These are phyloP conservation scores for Gnomoniopsis smithogilvyi DNA, from an alignment of 2,329 filamentous ascomycete species.

Conservation along the genomic window DNA sequence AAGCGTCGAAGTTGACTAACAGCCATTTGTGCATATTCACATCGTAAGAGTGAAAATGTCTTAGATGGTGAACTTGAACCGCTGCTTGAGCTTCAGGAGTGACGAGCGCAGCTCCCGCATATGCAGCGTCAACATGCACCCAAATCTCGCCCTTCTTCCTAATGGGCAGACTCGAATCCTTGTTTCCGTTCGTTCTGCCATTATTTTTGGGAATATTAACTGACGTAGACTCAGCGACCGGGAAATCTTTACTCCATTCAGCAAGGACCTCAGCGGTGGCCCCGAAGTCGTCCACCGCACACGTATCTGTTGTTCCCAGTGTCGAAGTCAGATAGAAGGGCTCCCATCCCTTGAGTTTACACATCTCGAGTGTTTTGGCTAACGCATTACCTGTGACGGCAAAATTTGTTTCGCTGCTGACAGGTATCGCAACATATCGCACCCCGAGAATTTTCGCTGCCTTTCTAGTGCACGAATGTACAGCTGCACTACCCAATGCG, in stretches of 20 bases:
- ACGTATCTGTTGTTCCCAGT: slow-evolving; percentile 83
- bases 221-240: slow-evolving; percentile 17
- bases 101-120: slow-evolving; percentile 81
- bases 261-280: slow-evolving; percentile 56
- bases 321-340: slow-evolving; percentile 86
- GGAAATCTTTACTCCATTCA: slow-evolving; percentile 25
- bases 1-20: slow-evolving; percentile 88
- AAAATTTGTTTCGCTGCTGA: slow-evolving; percentile 61
- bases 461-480: slow-evolving; percentile 84
- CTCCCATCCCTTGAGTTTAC: slow-evolving; percentile 66
- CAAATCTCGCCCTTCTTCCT: slow-evolving; percentile 56
- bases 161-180: slow-evolving; percentile 7
- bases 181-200: not conserved
- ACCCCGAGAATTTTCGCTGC: slow-evolving; percentile 82
- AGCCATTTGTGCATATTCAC: slow-evolving; percentile 99
- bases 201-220: slow-evolving; percentile 19
- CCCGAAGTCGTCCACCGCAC: slow-evolving; percentile 78
- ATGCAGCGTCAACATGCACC: slow-evolving; percentile 93
- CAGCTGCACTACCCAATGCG: slow-evolving; percentile 73
- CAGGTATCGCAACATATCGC: slow-evolving; percentile 68
- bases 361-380: slow-evolving; percentile 58
- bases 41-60: slow-evolving; percentile 80
- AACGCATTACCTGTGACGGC: slow-evolving; percentile 66
- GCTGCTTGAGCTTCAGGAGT: slow-evolving; percentile 69
- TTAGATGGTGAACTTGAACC: slow-evolving; percentile 51